phyloP scores from a whole-genome alignment of 192 early-diverging fungal species.

The Gaertneriomyces sp. region DNA sequence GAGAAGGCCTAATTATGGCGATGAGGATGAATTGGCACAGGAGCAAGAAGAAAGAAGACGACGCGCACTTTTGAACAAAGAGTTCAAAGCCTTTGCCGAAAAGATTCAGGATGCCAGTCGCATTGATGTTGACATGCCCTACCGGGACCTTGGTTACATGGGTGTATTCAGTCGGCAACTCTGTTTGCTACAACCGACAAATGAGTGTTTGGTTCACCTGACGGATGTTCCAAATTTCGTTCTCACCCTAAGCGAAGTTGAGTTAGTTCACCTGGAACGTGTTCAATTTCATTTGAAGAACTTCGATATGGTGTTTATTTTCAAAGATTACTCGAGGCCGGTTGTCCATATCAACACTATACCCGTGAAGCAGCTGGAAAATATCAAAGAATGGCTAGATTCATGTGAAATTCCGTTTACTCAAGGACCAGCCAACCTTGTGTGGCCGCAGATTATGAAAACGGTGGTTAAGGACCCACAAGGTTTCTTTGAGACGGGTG shows the following conservation, averaged over 20 bases:
- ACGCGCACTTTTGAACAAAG: constrained; percentile 80
- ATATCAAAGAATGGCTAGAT: constrained; percentile 92
- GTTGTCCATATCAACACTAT: constrained; percentile 97
- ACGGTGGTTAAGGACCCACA: constrained; percentile 90
- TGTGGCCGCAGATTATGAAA: constrained; percentile 98
- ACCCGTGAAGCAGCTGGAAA: constrained; percentile 84
- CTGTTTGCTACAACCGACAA: constrained; percentile 91
- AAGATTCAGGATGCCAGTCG: constrained; percentile 71
- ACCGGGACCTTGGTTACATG: constrained; percentile 88
- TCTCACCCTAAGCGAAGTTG: constrained; percentile 86
- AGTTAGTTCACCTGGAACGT: constrained; percentile 94
- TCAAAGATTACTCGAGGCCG: constrained; percentile 85
- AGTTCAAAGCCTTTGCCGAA: constrained; percentile 90
- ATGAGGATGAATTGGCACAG: constrained; percentile 95
- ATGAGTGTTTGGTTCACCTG: constrained; percentile 93
- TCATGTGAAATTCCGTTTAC: constrained; percentile 88
- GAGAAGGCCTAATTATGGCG: constrained; percentile 80
- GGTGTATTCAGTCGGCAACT: constrained; percentile 92
- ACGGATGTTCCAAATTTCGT: constrained; percentile 91
- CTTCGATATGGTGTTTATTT: constrained; percentile 98
- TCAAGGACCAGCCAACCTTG: constrained; percentile 91
- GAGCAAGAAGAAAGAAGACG: constrained; percentile 93
- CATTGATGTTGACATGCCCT: constrained; percentile 85
- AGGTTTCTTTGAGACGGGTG: constrained; percentile 85
- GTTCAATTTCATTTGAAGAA: constrained; percentile 96